Conservation (phyloP, 2,329 filamentous ascomycete species). For the Pseudocercospora musae region DNA sequence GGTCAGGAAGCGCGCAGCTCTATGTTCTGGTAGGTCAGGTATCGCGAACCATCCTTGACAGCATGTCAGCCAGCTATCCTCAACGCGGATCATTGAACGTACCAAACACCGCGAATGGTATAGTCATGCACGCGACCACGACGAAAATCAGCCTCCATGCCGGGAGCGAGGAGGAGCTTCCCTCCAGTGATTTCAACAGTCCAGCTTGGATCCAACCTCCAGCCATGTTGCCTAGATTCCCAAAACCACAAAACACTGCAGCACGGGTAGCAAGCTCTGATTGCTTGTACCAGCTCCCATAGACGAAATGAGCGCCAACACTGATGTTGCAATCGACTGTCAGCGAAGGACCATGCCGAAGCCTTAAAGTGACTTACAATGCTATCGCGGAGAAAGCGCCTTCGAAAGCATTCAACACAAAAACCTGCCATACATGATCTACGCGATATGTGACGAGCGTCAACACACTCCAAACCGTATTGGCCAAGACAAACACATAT, state of each 20-base stretch:
- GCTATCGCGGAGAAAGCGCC: slow-evolving; percentile 45
- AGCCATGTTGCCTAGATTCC: slow-evolving; percentile 45
- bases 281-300: slow-evolving; percentile 46
- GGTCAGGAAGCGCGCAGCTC: slow-evolving; percentile 42
- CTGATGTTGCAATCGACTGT: not conserved
- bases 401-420: slow-evolving; percentile 45
- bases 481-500: slow-evolving; percentile 45
- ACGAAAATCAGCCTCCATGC: slow-evolving; percentile 47
- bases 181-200: slow-evolving; percentile 38
- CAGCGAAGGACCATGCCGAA: too few relatives aligned
- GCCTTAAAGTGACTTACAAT: slow-evolving; percentile 26
- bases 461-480: slow-evolving; percentile 45
- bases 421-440: slow-evolving; percentile 44
- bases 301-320: slow-evolving; percentile 46
- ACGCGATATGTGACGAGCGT: slow-evolving; percentile 46
- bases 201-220: slow-evolving; percentile 48
- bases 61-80: not conserved
- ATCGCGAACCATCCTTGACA: slow-evolving; percentile 41
- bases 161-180: slow-evolving; percentile 35
- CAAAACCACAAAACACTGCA: slow-evolving; percentile 44
- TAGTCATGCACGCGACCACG: slow-evolving; percentile 43
- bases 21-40: slow-evolving; percentile 43
- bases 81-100: not conserved
- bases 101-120: slow-evolving; percentile 43
- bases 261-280: slow-evolving; percentile 43